Base-by-base conservation (phyloP, 2,329 filamentous ascomycete species). In the Xylariaceae sp. region DNA sequence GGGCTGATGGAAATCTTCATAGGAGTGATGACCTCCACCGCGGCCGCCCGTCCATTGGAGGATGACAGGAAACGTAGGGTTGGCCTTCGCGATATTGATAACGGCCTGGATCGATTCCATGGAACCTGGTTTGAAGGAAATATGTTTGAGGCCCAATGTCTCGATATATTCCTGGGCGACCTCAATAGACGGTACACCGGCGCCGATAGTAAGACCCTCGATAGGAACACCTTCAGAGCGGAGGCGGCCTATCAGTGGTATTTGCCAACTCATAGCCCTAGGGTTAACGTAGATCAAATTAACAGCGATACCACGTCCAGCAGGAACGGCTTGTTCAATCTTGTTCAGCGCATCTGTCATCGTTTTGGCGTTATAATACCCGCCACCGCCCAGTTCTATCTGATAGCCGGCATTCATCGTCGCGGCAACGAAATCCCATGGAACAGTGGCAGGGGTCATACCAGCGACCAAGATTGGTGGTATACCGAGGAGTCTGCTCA, bases 401-500 rank as follows among this genome's bases (percentile, higher is more conserved):
- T 95, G 89, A 71, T 95, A 96, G n/a, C 91, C 91, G 51, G 91
- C 89, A 63, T 92, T 92, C 88, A 95, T 95, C 15, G 89, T 92
- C 1, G 90, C 89, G 6, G 90, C 87, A 41, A 96, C 88, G 62
- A 96, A 95, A 71, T 95, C 89, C 87, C 88, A 94, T 0, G 89
- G 84, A 2, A 95, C 89, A 0, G 92, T 96, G 56, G 83, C 83
- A 12, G 92, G 92, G 1, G 92, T 96, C 92, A 96, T 96, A 69
- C 91, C 92, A 53, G 91, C 89, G 56, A 96, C 90, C 77, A 96
- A 86, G 58, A 96, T 77, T 0, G 92, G 92, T 8, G 92, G 90
- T 4, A 94, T 77, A 63, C 91, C 91, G 16, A 96, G 77, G 18
- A 95, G 76, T 63, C 89, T 81, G 71, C 88, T 95, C 87, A 96